These are phyloP conservation scores for Trichomonas vaginalis DNA, from an alignment of 208 protist genomes.

Conservation along the genomic window DNA sequence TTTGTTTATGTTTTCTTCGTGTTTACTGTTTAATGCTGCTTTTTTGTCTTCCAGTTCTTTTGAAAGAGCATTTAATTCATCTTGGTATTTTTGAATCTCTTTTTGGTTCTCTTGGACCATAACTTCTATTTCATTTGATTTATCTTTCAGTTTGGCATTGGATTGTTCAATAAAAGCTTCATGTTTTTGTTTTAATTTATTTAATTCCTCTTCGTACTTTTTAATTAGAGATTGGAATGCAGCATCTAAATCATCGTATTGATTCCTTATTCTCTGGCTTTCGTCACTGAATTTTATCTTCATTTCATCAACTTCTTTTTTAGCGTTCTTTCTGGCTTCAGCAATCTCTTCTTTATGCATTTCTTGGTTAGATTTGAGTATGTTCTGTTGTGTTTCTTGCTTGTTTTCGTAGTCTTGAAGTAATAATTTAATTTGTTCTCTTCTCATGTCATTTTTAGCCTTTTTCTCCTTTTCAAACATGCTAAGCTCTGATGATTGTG, in stretches of 20 bases:
- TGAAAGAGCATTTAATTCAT: not conserved
- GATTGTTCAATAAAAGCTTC: not conserved
- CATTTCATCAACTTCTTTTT: not conserved
- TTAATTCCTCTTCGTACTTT: not conserved
- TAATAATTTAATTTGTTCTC: not conserved
- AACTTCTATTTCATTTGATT: not conserved
- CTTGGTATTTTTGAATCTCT: not conserved
- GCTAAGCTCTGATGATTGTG: not conserved
- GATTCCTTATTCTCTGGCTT: not conserved
- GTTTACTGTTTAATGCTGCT: not conserved
- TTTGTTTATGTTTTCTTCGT: not conserved
- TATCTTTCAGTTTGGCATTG: not conserved
- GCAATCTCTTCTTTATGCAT: not conserved
- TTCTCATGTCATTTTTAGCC: not conserved
- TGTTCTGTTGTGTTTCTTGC: not conserved
- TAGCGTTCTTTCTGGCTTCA: not conserved
- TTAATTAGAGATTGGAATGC: not conserved
- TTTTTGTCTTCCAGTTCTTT: not conserved
- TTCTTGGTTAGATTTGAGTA: not conserved
- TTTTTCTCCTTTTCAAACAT: not conserved
- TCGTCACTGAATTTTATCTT: not conserved
- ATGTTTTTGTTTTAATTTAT: not conserved
- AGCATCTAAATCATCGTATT: not conserved
- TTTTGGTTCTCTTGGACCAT: not conserved
- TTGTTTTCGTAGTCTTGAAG: not conserved